These are phyloP conservation scores for Amaranthus palmeri DNA, from an alignment of 148 eudicot species.

Conservation along the genomic window DNA sequence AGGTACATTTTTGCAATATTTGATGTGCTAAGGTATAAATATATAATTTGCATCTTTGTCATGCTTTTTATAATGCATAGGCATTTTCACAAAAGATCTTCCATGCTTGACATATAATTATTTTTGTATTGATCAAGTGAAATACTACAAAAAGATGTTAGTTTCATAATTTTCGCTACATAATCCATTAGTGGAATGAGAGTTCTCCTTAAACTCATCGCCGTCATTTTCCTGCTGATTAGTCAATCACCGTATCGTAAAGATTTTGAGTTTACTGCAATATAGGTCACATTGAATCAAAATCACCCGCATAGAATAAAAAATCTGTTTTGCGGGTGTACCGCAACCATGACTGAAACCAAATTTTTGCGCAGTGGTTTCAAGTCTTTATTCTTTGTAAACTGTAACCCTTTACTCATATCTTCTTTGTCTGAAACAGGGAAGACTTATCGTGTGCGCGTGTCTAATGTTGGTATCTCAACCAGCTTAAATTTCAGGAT, in stretches of 20 bases:
- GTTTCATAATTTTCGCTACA: too few species aligned
- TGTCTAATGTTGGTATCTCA: slow-evolving; percentile 87
- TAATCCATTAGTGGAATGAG: too few species aligned
- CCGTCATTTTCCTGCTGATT: too few species aligned
- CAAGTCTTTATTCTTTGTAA: not conserved
- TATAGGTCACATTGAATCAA: too few species aligned
- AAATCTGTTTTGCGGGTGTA: too few species aligned
- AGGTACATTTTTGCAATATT: slow-evolving; percentile 40
- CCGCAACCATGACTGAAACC: too few species aligned
- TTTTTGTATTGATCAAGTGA: too few species aligned
- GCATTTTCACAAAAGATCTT: not conserved
- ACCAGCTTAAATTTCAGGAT: slow-evolving; percentile 97
- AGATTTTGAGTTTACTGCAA: too few species aligned
- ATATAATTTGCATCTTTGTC: not conserved
- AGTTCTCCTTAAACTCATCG: too few species aligned
- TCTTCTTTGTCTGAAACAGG: slow-evolving; percentile 41
- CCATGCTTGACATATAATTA: not conserved
- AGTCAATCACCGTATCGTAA: too few species aligned
- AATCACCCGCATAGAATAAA: too few species aligned
- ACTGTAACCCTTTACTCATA: slow-evolving; percentile 2
- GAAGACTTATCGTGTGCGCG: slow-evolving; percentile 84
- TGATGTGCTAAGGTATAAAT: not conserved
- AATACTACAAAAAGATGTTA: too few species aligned
- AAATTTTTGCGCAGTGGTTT: not conserved
- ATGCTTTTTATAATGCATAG: not conserved